Percentiles rank a stretch among this genome's conserved stretches.
phyloP scores from a whole-genome alignment of 2,329 filamentous ascomycete species.

The Nakataea oryzae region DNA sequence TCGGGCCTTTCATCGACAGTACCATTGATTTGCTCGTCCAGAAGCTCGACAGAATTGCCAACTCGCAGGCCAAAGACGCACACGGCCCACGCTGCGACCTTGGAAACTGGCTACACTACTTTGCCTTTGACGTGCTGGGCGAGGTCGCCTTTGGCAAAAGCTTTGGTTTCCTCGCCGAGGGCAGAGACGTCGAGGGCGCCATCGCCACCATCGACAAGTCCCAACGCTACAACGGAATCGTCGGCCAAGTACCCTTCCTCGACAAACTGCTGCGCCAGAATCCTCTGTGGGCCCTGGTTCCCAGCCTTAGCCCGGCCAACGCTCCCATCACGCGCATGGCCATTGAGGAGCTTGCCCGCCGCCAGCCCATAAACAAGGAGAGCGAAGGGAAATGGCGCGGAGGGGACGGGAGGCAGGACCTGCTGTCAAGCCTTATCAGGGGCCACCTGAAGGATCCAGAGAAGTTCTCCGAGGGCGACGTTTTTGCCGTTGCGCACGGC shows the following conservation, averaged over 20 bases:
- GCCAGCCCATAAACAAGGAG: constrained; percentile 34
- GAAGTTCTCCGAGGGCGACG: constrained; percentile 37
- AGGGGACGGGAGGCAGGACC: constrained; percentile 34
- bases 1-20: constrained; percentile 39
- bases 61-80: constrained; percentile 8
- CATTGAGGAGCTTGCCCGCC: constrained; percentile 34
- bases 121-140: constrained; percentile 39
- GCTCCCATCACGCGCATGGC: constrained; percentile 42
- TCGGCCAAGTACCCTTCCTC: constrained; percentile 39
- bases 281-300: constrained; percentile 33
- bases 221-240: constrained; percentile 40
- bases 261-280: constrained; percentile 37
- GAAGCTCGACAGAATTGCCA: constrained; percentile 28
- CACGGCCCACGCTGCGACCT: constrained; percentile 27
- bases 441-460: constrained; percentile 39
- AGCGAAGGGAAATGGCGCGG: constrained; percentile 26
- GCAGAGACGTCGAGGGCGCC: constrained; percentile 36
- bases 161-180: constrained; percentile 41
- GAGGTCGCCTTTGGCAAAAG: constrained; percentile 39
- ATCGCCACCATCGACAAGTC: constrained; percentile 42
- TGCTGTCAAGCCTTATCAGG: constrained; percentile 39
- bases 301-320: constrained; percentile 30
- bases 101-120: constrained; percentile 32
- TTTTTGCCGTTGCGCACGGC: constrained; percentile 46
- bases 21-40: constrained; percentile 33